Evolutionary conservation across 73 alveolate species (phyloP), one percentile per base, ranked within the genome.

Genomic region (Symbiodinium pilosum): DNA sequence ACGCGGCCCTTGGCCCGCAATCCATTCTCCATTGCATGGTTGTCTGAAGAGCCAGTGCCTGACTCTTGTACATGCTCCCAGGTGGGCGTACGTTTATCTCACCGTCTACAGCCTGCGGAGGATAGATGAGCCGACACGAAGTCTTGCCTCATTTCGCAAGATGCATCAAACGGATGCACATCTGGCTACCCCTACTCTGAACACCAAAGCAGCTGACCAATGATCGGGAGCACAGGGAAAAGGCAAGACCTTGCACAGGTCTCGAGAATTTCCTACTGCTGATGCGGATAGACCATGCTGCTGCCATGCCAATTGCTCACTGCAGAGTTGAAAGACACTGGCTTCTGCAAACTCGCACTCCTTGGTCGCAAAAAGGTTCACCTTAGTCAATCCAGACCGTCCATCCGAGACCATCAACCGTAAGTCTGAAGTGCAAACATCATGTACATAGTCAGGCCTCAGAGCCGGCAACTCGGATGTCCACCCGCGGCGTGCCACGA

Each of bases 41-140:
- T 91, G 89, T 91, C 97, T 28, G 73, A 91, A 52, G 97, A 91
- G 38, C 97, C 97, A n/a, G 97, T 91, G 77, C 97, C 97, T 91
- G 42, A 34, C 51, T 24, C 87, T 38, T 64, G 81, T 30, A 1
- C 38, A 21, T 4, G 26, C 30, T 47, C 71, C 71, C n/a, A n/a
- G 59, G 59, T 14, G 59, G 59, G 59, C 59, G 14, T 14, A 47
- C 14, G 59, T 14, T 9, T 9, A 14, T 14, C 59, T 47, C 81
- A 24, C 81, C 59, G 59, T 7, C 41, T n/a, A 28, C 34, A 9
- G 88, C 97, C 97, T 91, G 96, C 96, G 6, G 87, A 83, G 28
- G 97, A 71, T 41, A 91, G 54, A 36, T 91, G 97, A 34, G 81
- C 97, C 1, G 97, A 91, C 21, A 91, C 97, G 39, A 91, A 91